Conservation (phyloP, 768 basidiomycete genomes). For the Pisolithus marmoratus region DNA sequence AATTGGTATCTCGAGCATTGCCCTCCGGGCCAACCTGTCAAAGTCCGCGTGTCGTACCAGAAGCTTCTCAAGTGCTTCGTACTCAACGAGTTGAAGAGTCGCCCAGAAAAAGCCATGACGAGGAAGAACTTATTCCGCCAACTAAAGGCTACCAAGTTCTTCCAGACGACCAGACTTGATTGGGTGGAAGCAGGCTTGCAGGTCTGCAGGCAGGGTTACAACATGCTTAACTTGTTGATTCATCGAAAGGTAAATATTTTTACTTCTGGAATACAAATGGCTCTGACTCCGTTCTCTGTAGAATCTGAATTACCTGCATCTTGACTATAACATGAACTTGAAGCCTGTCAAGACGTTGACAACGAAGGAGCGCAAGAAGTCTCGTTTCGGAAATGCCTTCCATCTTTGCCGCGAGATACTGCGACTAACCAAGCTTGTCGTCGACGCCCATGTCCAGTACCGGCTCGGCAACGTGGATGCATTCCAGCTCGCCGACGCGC, state of each 20-base stretch:
- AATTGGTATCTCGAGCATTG: constrained; percentile 99
- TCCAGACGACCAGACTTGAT: constrained; percentile 95
- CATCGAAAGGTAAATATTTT: constrained; percentile 76
- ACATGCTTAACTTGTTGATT: constrained; percentile 98
- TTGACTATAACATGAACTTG: constrained; percentile 98
- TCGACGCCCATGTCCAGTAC: constrained; percentile 98
- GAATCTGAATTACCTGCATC: constrained; percentile 90
- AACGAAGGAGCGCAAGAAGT: constrained; percentile 99
- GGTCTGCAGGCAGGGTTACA: constrained; percentile 98
- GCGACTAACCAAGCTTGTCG: constrained; percentile 95
- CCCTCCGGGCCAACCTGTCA: constrained; percentile 92
- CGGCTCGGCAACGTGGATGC: constrained; percentile 98
- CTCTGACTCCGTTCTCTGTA: constrained; percentile 20
- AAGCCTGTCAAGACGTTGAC: constrained; percentile 97
- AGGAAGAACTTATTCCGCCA: constrained; percentile 97
- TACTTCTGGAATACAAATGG: not conserved
- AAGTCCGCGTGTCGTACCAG: constrained; percentile 98
- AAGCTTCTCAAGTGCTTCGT: constrained; percentile 95
- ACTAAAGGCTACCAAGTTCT: constrained; percentile 98
- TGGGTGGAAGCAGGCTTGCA: constrained; percentile 99
- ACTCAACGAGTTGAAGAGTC: constrained; percentile 85
- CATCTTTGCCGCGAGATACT: constrained; percentile 97
- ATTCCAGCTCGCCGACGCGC: constrained; percentile 96
- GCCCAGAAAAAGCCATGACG: constrained; percentile 93
- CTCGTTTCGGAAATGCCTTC: constrained; percentile 99